Conservation (phyloP, 495 filamentous ascomycete species). For the Xylaria intraflava region DNA sequence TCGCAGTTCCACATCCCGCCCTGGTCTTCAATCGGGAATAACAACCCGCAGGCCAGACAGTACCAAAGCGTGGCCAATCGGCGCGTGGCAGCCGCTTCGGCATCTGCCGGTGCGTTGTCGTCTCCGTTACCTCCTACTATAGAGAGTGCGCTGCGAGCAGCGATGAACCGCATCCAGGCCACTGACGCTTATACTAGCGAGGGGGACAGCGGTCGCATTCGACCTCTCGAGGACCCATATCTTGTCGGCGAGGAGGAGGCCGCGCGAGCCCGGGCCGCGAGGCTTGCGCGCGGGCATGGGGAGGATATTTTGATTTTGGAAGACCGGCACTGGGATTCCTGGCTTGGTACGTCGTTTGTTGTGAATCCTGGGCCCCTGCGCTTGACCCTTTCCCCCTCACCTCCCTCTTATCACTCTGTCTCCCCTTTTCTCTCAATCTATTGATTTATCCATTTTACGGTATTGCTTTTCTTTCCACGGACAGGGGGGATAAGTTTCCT, state of each 20-base stretch:
- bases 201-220: conserved; percentile 18
- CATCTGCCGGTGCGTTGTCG: not conserved
- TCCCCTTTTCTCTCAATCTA: not conserved
- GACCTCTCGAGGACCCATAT: conserved; percentile 48
- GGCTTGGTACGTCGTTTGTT: conserved; percentile 36
- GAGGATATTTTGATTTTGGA: conserved; percentile 40
- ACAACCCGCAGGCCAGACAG: conserved; percentile 42
- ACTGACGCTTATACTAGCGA: conserved; percentile 8
- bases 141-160: conserved; percentile 21
- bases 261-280: conserved; percentile 34
- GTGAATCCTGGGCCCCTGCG: too few relatives aligned
- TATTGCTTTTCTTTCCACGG: not conserved
- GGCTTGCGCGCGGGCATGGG: conserved; percentile 40
- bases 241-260: conserved; percentile 49
- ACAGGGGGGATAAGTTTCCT: too few relatives aligned
- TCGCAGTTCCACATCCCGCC: conserved; percentile 38
- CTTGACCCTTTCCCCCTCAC: too few relatives aligned
- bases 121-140: conserved; percentile 12
- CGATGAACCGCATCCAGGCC: conserved; percentile 17
- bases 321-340: conserved; percentile 45
- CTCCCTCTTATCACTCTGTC: not conserved
- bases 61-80: conserved; percentile 45
- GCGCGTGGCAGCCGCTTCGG: conserved; percentile 30
- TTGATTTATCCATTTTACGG: not conserved
- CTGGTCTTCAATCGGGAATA: conserved; percentile 32